Base-by-base conservation (phyloP, 441 rosid species). In the Bocquillonia castaneifolia region DNA sequence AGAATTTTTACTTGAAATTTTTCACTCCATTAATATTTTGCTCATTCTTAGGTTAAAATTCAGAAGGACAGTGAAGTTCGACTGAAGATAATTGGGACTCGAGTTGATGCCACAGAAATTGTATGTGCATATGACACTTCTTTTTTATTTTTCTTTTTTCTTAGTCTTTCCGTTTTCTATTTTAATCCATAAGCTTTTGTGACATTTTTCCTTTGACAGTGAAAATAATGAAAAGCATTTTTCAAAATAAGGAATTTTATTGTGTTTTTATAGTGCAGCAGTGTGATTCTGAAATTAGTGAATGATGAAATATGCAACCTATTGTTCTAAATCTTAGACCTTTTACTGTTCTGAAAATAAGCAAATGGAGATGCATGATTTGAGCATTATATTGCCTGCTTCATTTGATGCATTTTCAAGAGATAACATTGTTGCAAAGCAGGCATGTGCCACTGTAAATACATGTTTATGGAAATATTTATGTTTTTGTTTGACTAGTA, bases 11-110 rank as follows among this genome's bases (percentile, higher is more conserved):
- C 6, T 34, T 44, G 0, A 40, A n/a, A 32, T n/a, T 70, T n/a
- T 17, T 42, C 70, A 50, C 66, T 63, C 72, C 60, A 44, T 56
- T 63, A 44, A 45, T 63, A 9, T 70, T 57, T 42, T 55, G 48
- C 42, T 59, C 26, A 72, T 39, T 50, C 74, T 60, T 77, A 91
- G 98, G 96, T 91, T 47, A 93, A 91, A 79, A 93, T 93, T 76
- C 98, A 88, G 63, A 91, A 89, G 72, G 98, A 91, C 59, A 85
- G 97, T 68, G 96, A 91, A 80, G 98, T 93, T 64, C 87, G 95
- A 39, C 74, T 93, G 64, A 93, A 93, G 93, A 91, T 91, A 71
- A 89, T 93, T 44, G 97, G 98, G 31, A 93, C 94, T 66, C 81
- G 97, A 26, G 97, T 93, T 10, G 98, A 91, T 82, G 96, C 94